These are phyloP conservation scores for Penicillium sclerotigenum DNA, from an alignment of 2,329 filamentous ascomycete genomes.

Conservation along the genomic window DNA sequence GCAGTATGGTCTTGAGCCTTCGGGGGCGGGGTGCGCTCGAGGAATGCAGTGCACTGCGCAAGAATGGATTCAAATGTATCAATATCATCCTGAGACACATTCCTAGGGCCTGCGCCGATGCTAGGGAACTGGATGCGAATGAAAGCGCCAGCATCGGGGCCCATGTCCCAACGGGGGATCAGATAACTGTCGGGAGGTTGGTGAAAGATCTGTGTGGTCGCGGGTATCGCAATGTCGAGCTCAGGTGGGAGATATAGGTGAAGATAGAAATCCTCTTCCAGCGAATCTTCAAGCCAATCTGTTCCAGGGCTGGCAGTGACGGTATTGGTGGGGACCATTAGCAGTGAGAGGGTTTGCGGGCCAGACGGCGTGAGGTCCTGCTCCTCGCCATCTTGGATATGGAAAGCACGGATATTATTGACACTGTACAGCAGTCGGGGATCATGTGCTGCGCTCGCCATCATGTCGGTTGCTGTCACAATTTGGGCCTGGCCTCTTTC, in stretches of 20 bases:
- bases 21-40: constrained; percentile 73
- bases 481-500: neutral
- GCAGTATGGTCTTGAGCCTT: constrained; percentile 32
- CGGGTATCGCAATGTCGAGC: constrained; percentile 87
- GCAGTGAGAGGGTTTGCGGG: constrained; percentile 82
- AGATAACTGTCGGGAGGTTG: constrained; percentile 90
- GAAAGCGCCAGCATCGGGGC: constrained; percentile 82
- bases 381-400: constrained; percentile 85
- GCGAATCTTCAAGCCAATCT: constrained; percentile 60
- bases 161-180: constrained; percentile 92
- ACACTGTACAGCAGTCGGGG: constrained; percentile 50
- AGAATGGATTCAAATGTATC: constrained; percentile 97
- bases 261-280: constrained; percentile 91
- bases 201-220: constrained; percentile 96
- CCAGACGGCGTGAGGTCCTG: constrained; percentile 77
- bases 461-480: constrained; percentile 6
- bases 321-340: constrained; percentile 91
- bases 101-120: constrained; percentile 60
- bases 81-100: constrained; percentile 81
- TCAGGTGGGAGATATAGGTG: constrained; percentile 93
- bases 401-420: constrained; percentile 84
- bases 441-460: constrained; percentile 33
- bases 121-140: constrained; percentile 87
- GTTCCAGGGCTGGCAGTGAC: constrained; percentile 57
- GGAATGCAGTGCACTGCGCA: constrained; percentile 94